These are phyloP conservation scores for Epichloe coenophiala DNA, from an alignment of 2,329 filamentous ascomycete genomes.

Conservation along the genomic window DNA sequence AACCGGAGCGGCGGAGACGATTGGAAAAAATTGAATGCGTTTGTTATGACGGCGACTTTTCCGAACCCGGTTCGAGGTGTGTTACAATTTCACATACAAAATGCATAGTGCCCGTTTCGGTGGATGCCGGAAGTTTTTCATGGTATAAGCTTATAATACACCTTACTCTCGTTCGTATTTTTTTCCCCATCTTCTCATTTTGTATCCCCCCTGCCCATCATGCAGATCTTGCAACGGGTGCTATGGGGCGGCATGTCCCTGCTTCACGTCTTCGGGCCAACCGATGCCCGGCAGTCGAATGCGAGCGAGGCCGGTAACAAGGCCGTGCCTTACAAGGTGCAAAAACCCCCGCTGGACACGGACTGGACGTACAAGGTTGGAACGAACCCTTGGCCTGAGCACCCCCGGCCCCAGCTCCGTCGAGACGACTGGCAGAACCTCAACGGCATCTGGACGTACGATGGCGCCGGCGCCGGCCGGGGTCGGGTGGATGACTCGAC, in stretches of 20 bases:
- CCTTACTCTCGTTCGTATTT: too few species aligned
- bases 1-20: too few species aligned
- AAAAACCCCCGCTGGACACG: slow-evolving; percentile 33
- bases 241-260: background rate
- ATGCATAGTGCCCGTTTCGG: too few species aligned
- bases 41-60: too few species aligned
- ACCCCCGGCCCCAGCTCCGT: slow-evolving; percentile 42
- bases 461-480: slow-evolving; percentile 18
- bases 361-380: slow-evolving; percentile 39
- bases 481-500: slow-evolving; percentile 6
- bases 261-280: background rate
- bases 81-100: too few species aligned
- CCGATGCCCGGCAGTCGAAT: background rate
- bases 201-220: background rate
- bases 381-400: slow-evolving; percentile 41
- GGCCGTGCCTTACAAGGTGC: slow-evolving; percentile 20
- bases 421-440: slow-evolving; percentile 40
- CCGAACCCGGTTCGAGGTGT: too few species aligned
- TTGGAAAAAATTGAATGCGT: too few species aligned
- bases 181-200: too few species aligned
- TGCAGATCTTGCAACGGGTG: slow-evolving; percentile 1
- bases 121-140: too few species aligned
- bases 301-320: background rate
- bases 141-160: too few species aligned
- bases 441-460: slow-evolving; percentile 46